Evolutionary conservation across 1,139 yeast genomes (phyloP), one percentile per base, ranked within the genome.

Genomic region (Pichia sp.): DNA sequence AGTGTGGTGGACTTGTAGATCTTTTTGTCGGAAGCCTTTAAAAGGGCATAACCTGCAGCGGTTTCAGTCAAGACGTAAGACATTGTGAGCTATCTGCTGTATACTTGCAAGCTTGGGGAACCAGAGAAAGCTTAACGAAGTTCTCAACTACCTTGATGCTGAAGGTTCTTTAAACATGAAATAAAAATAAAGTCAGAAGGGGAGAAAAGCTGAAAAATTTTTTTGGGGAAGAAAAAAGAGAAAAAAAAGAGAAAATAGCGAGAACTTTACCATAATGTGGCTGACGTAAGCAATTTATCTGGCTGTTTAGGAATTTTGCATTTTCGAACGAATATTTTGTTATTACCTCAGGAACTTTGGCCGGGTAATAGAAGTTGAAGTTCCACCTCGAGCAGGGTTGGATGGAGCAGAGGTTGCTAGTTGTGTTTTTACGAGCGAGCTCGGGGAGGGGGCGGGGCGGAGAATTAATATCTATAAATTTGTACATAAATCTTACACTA

Each of bases 21-120:
- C 81, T 93, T 93, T 80, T 93, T 93, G 79, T 93, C 98, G 62
- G 96, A 85, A 58, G 98, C 97, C 78, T 93, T 93, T 70, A 93
- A 83, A 71, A 93, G 81, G 71, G 98, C 98, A 72, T 93, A 93
- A 71, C 99, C 99, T 56, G 99, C 99, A 63, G 98, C 89, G 62
- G 98, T 93, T 79, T 93, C 99, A 60, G 98, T 88, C 73, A 93
- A 84, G 69, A 93, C 93, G 81, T 83, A 91, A 65, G 98, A 90
- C 97, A 91, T 91, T 36, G 38, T 53, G 50, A n/a, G 43, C 29
- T 17, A 38, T 14, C 41, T 38, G 16, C 41, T 38, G 41, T 38
- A 38, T 38, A 38, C 9, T 38, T 38, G 41, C 41, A 38, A 38
- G 16, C 46, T 27, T 43, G 20, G n/a, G 6, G 29, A 5, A 43